These are phyloP conservation scores for Fragosphaeria purpurea DNA, from an alignment of 2,329 filamentous ascomycete genomes.

Conservation along the genomic window DNA sequence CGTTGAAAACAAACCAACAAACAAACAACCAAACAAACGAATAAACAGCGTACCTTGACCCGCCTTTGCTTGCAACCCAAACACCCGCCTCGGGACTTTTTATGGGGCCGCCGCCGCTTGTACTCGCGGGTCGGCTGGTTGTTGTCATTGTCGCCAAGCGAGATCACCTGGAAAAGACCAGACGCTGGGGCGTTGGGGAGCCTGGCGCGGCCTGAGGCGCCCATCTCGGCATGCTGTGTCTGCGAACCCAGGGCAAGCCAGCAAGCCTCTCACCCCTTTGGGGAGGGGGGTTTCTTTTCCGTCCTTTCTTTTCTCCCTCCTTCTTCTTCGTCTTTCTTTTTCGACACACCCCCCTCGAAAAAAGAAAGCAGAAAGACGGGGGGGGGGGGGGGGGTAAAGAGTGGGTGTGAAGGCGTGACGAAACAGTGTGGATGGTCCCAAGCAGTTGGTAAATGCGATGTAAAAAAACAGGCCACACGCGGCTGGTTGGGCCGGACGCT, in stretches of 20 bases:
- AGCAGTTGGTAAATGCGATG: no score
- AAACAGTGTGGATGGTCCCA: no score
- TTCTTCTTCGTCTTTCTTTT: background rate
- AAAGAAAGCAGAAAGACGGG: background rate
- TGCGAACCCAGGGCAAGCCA: no score
- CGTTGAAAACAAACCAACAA: no score
- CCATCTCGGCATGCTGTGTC: conserved; percentile 6
- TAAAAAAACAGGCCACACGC: no score
- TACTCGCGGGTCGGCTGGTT: conserved; percentile 13
- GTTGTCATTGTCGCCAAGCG: conserved; percentile 12
- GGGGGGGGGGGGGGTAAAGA: no score
- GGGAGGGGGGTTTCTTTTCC: no score
- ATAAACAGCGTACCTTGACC: conserved; percentile 14
- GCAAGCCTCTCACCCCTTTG: no score
- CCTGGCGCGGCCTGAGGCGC: background rate
- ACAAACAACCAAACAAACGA: background rate
- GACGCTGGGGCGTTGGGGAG: conserved; percentile 3
- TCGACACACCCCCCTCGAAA: background rate
- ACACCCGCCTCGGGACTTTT: conserved; percentile 15
- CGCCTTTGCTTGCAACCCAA: conserved; percentile 15
- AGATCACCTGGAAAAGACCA: conserved; percentile 16
- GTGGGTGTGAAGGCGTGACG: no score
- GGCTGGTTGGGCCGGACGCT: no score
- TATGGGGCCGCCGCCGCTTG: conserved; percentile 15
- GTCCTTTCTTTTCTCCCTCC: no score